Evolutionary conservation across 2,329 filamentous ascomycete species (phyloP).

Genomic region (Paradendryphiella salina): DNA sequence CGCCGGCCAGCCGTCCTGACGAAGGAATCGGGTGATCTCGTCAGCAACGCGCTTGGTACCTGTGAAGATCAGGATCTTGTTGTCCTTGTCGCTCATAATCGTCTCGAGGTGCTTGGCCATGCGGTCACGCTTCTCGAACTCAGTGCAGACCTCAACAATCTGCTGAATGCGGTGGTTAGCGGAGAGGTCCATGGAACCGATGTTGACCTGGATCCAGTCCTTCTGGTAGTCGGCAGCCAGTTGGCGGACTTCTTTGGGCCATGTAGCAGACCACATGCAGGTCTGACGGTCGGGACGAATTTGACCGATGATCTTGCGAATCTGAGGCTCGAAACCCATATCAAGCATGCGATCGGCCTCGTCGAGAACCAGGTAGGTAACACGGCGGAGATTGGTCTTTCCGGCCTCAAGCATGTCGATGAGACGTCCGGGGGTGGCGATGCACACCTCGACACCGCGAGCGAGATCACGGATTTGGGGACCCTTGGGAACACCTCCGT

Average conservation of each 20-base stretch:
- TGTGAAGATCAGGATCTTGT: conserved; percentile 95
- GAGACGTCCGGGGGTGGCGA: conserved; percentile 94
- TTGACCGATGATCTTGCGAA: conserved; percentile 97
- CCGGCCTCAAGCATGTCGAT: conserved; percentile 98
- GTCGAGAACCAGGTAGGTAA: conserved; percentile 97
- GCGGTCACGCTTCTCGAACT: conserved; percentile 95
- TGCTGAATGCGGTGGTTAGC: conserved; percentile 98
- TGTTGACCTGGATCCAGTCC: conserved; percentile 98
- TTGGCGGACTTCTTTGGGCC: conserved; percentile 97
- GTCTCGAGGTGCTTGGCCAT: conserved; percentile 98
- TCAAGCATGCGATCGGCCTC: conserved; percentile 99
- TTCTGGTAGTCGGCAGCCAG: conserved; percentile 87
- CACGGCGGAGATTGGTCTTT: conserved; percentile 96
- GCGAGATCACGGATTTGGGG: conserved; percentile 94
- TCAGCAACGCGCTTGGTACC: conserved; percentile 88
- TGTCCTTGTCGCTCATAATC: conserved; percentile 93
- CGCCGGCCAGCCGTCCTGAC: conserved; percentile 96
- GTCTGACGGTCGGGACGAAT: conserved; percentile 98
- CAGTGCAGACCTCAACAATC: conserved; percentile 92
- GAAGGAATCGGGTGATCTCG: conserved; percentile 95
- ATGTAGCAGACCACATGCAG: conserved; percentile 99
- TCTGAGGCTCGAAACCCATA: conserved; percentile 99
- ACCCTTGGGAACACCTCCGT: conserved; percentile 97
- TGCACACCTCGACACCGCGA: conserved; percentile 96
- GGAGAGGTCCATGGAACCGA: conserved; percentile 92